Base-by-base conservation (phyloP, 148 eudicot genomes). In the Cornus kousa region DNA sequence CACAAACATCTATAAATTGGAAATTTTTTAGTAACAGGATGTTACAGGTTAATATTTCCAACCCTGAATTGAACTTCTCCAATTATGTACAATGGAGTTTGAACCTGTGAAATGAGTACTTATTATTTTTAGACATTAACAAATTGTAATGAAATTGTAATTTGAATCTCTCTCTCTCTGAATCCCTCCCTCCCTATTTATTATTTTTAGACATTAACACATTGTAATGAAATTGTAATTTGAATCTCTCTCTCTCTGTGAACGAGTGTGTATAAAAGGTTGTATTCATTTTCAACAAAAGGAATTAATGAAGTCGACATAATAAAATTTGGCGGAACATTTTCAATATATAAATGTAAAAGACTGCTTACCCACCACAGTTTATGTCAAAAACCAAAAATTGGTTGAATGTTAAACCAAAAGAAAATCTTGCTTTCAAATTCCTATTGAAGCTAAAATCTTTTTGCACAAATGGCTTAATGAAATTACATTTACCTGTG, bases 401-500 rank as follows among this genome's bases (percentile, higher is more conserved):
- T n/a, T 24, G 20, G 76, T 59, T 76, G 40, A 22, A 39, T 12
- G 28, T 28, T 28, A 28, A 28, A 28, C 28, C 28, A 66, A 57
- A 57, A 59, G 35, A 48, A 71, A 70, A 60, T 7, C 32, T 59
- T 35, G 16, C 37, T 57, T 14, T 16, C 35, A 57, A 35, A 57
- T 70, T 10, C 50, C 7, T 1, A 20, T 28, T 17, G 8, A 31
- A 20, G 2, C 10, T 35, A 11, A 7, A 11, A 20, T n/a, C 62
- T 50, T 10, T 28, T 10, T 28, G 14, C 14, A 22, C 40, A 64
- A 14, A 74, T n/a, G n/a, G 67, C 24, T 9, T 35, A 28, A 72
- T 11, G 50, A 75, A 69, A 59, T 28, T 12, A 53, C 13, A 31
- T 48, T 73, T 79, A 94, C 99, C 99, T 97, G 83, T 97, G 99